phyloP scores from a whole-genome alignment of 164 flowering plant species.

The Litsea cubeba region DNA sequence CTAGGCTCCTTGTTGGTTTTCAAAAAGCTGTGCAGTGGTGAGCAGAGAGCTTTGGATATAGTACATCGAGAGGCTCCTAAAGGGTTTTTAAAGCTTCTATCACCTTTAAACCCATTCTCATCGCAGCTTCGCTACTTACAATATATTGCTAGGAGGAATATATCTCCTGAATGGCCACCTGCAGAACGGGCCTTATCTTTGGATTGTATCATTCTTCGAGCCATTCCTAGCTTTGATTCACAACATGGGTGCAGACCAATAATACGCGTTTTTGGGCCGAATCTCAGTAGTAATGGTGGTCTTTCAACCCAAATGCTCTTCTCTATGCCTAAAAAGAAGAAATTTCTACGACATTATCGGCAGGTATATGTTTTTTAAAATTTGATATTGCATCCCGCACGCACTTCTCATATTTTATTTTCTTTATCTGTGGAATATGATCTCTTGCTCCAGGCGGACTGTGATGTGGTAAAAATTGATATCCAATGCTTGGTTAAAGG shows the following conservation, averaged over 20 bases:
- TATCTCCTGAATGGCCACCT: constrained; percentile 94
- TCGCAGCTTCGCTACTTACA: constrained; percentile 97
- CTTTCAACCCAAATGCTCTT: constrained; percentile 80
- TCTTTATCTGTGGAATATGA: background rate
- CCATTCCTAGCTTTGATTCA: constrained; percentile 81
- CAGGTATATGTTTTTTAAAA: constrained; percentile 44
- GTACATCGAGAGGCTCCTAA: constrained; percentile 97
- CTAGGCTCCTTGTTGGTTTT: constrained; percentile 79
- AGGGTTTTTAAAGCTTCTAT: constrained; percentile 75
- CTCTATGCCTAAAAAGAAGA: constrained; percentile 76
- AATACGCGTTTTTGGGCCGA: constrained; percentile 88
- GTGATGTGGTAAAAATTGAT: constrained; percentile 95
- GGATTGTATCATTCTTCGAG: constrained; percentile 89
- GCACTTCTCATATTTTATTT: background rate
- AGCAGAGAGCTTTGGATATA: constrained; percentile 75
- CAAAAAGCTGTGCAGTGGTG: constrained; percentile 76
- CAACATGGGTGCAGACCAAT: constrained; percentile 85
- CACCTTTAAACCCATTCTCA: constrained; percentile 88
- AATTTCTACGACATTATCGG: constrained; percentile 58
- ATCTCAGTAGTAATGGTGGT: constrained; percentile 60
- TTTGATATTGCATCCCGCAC: background rate
- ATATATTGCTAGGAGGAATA: constrained; percentile 85
- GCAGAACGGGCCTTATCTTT: constrained; percentile 84
- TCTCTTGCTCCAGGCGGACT: constrained; percentile 59
- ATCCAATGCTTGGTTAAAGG: constrained; percentile 95